phyloP scores from a whole-genome alignment of 495 filamentous ascomycete species.

The Penicillium lagena region DNA sequence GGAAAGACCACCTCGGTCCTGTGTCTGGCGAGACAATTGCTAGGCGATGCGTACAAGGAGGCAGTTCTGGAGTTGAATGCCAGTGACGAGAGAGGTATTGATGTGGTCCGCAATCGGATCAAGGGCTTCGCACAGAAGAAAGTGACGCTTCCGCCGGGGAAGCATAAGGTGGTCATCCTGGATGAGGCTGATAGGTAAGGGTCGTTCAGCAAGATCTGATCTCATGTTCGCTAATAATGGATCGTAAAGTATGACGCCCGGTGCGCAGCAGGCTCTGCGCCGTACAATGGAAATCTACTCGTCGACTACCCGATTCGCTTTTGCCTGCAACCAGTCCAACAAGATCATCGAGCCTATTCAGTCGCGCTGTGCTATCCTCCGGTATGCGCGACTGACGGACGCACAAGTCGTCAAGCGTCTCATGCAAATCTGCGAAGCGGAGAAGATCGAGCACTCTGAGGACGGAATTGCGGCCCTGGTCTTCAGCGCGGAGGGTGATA shows the following conservation, averaged over 20 bases:
- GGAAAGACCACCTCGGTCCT: constrained; percentile 97
- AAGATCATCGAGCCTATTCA: constrained; percentile 99
- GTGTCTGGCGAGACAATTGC: constrained; percentile 84
- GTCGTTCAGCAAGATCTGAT: neutral
- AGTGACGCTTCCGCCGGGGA: constrained; percentile 83
- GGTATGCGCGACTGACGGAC: constrained; percentile 89
- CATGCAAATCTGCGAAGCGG: constrained; percentile 85
- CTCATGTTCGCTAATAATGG: neutral
- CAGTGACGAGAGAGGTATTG: constrained; percentile 95
- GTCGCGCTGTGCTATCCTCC: constrained; percentile 91
- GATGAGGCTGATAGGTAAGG: constrained; percentile 83
- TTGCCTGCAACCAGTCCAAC: constrained; percentile 97
- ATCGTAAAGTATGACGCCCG: constrained; percentile 72
- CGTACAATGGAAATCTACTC: constrained; percentile 99
- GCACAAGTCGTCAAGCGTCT: constrained; percentile 84
- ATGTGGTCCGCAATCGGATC: constrained; percentile 97
- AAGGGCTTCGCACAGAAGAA: constrained; percentile 99
- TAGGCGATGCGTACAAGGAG: constrained; percentile 95
- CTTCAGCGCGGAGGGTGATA: constrained; percentile 96
- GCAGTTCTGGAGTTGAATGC: constrained; percentile 95
- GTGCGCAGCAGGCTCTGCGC: constrained; percentile 91
- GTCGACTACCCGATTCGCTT: constrained; percentile 92
- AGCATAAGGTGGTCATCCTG: constrained; percentile 95
- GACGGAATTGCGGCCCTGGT: constrained; percentile 93
- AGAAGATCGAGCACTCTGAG: constrained; percentile 80